These are phyloP conservation scores for Orbilia quercus DNA, from an alignment of 2,329 filamentous ascomycete genomes.

Conservation along the genomic window DNA sequence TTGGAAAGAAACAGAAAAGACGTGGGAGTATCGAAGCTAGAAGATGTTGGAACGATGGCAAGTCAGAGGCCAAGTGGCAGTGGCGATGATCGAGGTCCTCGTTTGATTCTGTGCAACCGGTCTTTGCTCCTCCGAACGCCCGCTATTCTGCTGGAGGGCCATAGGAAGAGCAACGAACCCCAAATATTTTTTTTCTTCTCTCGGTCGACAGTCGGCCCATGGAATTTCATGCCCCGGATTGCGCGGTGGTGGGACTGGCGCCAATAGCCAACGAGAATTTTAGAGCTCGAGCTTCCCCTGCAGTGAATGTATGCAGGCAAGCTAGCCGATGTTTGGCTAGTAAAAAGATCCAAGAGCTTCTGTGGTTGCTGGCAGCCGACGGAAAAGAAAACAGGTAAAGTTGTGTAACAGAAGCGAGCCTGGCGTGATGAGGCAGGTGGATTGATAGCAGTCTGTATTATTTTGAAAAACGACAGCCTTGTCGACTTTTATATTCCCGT, in stretches of 20 bases:
- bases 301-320: slow-evolving; percentile 47
- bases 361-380: background rate
- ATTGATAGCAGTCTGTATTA: too few relatives aligned
- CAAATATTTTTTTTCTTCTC: slow-evolving; percentile 3
- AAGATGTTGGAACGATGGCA: slow-evolving; percentile 15
- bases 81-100: background rate
- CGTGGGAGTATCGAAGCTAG: background rate
- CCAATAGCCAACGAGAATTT: slow-evolving; percentile 11
- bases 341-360: background rate
- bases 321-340: slow-evolving; percentile 44
- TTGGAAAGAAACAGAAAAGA: slow-evolving; percentile 5
- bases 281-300: slow-evolving; percentile 48
- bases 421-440: background rate
- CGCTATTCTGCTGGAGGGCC: slow-evolving; percentile 11
- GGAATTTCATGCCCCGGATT: slow-evolving; percentile 46
- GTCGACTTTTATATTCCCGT: background rate
- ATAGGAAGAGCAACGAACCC: slow-evolving; percentile 3
- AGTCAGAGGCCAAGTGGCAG: background rate
- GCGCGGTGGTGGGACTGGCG: slow-evolving; percentile 35
- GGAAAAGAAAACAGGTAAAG: background rate
- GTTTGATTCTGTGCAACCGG: slow-evolving; percentile 13
- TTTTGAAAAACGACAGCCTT: background rate
- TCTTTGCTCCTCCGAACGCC: slow-evolving; percentile 31
- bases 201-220: slow-evolving; percentile 41
- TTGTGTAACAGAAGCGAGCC: slow-evolving; percentile 33